Base-by-base conservation (phyloP, 805 yeast species). In the Lachancea quebecensis region DNA sequence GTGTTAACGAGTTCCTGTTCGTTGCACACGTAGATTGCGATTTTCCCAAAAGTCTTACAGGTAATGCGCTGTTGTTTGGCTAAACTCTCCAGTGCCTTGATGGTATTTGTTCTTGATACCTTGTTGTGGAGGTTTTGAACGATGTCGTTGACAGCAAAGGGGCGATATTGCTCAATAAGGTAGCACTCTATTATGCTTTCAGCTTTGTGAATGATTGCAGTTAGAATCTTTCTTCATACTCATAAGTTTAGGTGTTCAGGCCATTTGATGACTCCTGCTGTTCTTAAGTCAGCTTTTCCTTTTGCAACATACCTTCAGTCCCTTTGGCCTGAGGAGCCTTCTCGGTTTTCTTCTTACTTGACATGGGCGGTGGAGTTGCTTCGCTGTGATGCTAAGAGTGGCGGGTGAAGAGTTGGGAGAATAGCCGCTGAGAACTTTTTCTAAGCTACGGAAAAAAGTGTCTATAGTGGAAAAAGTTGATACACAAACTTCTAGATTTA, bases 81-180 rank as follows among this genome's bases (percentile, higher is more conserved):
- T 30, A 76, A 54, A 3, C 50, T 48, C 2, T 73, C 75, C 32
- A 76, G 47, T 0, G 71, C 59, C 46, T 63, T 68, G 0, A 56
- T 33, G 38, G 69, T 66, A 6, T 55, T 56, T 1, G 66, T 38
- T 44, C 71, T 75, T 4, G 58, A 50, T 1, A 72, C 47, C 33
- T 60, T 62, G 33, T 67, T 71, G 41, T 74, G 77, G 31, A 75
- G 49, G 42, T 75, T 76, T 39, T 66, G 65, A 2, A 70, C 54
- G 9, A 76, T 64, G 54, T 76, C 81, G 39, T 70, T 67, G 8
- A 69, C 58, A 1, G 74, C 72, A 51, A 71, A 75, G 2, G 81
- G 80, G 17, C 76, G 59, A 49, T 71, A 72, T 49, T 74, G 77
- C 2, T 60, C 58, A 18, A 56, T 64, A 42, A 76, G 50, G 45